Evolutionary conservation across 139 green algal species (phyloP), one percentile per base, ranked within the genome.

Genomic region (Chlamydomonas schloesseri): DNA sequence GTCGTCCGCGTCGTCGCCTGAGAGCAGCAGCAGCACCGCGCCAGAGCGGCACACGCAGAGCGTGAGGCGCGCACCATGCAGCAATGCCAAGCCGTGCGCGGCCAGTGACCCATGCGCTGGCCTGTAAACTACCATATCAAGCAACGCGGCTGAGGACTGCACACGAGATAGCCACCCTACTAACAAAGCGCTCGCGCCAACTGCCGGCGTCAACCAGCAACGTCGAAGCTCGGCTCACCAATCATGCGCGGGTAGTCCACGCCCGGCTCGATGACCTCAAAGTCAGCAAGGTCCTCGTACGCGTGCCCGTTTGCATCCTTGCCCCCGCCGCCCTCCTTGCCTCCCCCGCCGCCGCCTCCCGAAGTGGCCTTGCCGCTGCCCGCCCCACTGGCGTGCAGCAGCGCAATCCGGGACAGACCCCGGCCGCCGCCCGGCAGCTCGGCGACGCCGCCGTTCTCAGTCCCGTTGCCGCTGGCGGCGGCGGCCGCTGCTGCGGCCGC

Each of bases 1-100:
- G 28, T 86, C 80, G 29, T 87, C 69, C 42, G 42, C 42, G 34
- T 80, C 69, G 33, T 79, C 81, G 34, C 81, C 80, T 78, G 62
- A 8, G 9, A 71, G 14, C 10, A 3, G 65, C 9, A 14, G 69
- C 34, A 33, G 20, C 6, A 53, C 21, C 18, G 23, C 3, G 15
- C 15, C 29, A 72, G 20, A 58, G 13, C 15, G 53, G 53, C 53
- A 58, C 13, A 15, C n/a, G n/a, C n/a, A n/a, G n/a, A n/a, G n/a
- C n/a, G n/a, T n/a, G n/a, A n/a, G n/a, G n/a, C n/a, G n/a, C n/a
- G n/a, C n/a, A n/a, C n/a, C n/a, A n/a, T n/a, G n/a, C n/a, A n/a
- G n/a, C n/a, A n/a, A n/a, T n/a, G n/a, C n/a, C n/a, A n/a, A n/a
- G n/a, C n/a, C n/a, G n/a, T n/a, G n/a, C n/a, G n/a, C n/a, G n/a